Base-by-base conservation (phyloP, 495 filamentous ascomycete genomes). In the Neurospora africana region DNA sequence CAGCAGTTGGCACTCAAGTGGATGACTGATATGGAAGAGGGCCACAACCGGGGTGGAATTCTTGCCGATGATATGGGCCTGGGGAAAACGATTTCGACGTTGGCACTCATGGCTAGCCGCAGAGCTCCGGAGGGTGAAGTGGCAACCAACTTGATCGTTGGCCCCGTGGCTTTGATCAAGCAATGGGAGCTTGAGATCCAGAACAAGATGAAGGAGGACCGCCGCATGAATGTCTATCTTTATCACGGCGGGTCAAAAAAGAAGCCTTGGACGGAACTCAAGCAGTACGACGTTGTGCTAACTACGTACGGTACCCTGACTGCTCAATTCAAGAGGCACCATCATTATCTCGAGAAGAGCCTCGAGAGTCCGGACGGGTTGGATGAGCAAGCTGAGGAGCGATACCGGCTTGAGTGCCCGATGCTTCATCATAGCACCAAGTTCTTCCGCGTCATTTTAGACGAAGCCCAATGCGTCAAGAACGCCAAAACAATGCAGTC, bases 391-490 rank as follows among this genome's bases (percentile, higher is more conserved):
- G 74, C 83, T 10, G 72, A 72, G 35, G 78, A 77, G 37, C 72
- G 30, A 65, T 65, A 30, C 27, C 53, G 27, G 53, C 53, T 30
- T 8, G 53, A 77, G 13, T 85, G 93, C 41, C 87, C 88, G 5
- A 82, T 96, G 23, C 81, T 97, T 38, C 89, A 90, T 11, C 84
- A 87, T 0, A 82, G 84, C 17, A 89, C 87, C 76, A 82, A 85
- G 72, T 99, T 93, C 86, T 90, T 96, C 79, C 89, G 93, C 38
- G 85, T 98, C 69, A 92, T 99, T 71, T 86, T 98, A 35, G 94
- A 97, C 74, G 95, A 99, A 82, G 94, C 95, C 1, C 95, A 99
- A 74, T 93, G 88, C 76, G 94, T 98, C 85, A 98, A 97, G 82
- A 97, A 97, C 75, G 89, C 87, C 72, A 84, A 81, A 35, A 91